Percentiles rank a stretch among this genome's conserved stretches.
Evolutionary conservation across 306 rosid genomes (phyloP).

Genomic region (Prunus fruticosa): DNA sequence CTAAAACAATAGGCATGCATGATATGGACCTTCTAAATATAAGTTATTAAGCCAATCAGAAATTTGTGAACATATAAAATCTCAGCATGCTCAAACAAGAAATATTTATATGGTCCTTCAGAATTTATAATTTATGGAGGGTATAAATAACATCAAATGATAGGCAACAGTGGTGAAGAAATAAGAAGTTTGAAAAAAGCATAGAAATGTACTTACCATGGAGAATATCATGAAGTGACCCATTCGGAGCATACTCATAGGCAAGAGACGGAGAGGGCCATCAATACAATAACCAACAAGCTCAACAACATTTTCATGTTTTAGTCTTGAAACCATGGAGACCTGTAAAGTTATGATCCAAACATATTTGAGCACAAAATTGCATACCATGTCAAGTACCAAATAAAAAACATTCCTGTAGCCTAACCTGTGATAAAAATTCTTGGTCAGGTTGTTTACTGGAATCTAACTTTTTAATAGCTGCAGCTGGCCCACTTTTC

Average conservation of each 20-base stretch:
- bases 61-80: background rate
- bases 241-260: constrained; percentile 70
- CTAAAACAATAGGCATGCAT: too few species aligned
- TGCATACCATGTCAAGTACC: background rate
- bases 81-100: background rate
- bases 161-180: background rate
- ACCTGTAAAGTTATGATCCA: constrained; percentile 34
- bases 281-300: constrained; percentile 66
- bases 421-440: constrained; percentile 68
- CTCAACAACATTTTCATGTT: constrained; percentile 64
- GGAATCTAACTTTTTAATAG: constrained; percentile 74
- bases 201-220: constrained; percentile 45
- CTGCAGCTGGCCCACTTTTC: constrained; percentile 54
- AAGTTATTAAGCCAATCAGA: too few species aligned
- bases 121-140: background rate
- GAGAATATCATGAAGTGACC: constrained; percentile 75
- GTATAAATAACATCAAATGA: background rate
- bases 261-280: constrained; percentile 69
- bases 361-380: background rate
- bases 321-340: constrained; percentile 77
- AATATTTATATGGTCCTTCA: background rate
- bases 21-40: too few species aligned
- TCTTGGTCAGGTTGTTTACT: constrained; percentile 69
- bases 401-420: background rate
- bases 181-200: background rate